phyloP scores from a whole-genome alignment of 179 eudicot genomes.

The Amaranthus tricolor region DNA sequence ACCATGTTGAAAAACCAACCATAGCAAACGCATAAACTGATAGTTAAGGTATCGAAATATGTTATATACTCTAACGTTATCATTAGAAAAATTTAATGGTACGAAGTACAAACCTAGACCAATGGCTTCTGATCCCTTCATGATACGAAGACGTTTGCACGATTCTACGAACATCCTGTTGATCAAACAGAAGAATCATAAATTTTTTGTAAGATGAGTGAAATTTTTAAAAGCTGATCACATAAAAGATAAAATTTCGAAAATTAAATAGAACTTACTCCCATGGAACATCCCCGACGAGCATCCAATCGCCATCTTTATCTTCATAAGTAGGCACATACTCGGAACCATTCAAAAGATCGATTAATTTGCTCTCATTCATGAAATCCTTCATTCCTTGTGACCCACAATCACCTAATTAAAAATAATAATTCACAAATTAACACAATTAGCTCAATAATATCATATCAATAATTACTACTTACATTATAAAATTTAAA shows the following conservation, averaged over 20 bases:
- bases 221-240: neutral
- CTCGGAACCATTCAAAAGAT: conserved; percentile 64
- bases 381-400: conserved; percentile 72
- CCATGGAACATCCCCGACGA: conserved; percentile 85
- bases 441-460: neutral
- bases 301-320: conserved; percentile 89
- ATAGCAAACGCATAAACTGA: no score
- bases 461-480: neutral
- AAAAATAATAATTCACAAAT: neutral
- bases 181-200: neutral
- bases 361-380: conserved; percentile 71
- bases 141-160: conserved; percentile 54
- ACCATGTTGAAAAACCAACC: no score
- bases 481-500: no score
- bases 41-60: no score
- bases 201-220: neutral
- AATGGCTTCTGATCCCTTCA: conserved; percentile 55
- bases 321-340: conserved; percentile 81
- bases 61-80: neutral
- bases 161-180: conserved; percentile 48
- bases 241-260: no score
- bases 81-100: neutral
- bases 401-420: conserved; percentile 54
- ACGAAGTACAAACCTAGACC: conserved; percentile 34
- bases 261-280: conserved; percentile 39